Conservation (phyloP, 1,284 basidiomycete genomes). For the Irpex sp. region DNA sequence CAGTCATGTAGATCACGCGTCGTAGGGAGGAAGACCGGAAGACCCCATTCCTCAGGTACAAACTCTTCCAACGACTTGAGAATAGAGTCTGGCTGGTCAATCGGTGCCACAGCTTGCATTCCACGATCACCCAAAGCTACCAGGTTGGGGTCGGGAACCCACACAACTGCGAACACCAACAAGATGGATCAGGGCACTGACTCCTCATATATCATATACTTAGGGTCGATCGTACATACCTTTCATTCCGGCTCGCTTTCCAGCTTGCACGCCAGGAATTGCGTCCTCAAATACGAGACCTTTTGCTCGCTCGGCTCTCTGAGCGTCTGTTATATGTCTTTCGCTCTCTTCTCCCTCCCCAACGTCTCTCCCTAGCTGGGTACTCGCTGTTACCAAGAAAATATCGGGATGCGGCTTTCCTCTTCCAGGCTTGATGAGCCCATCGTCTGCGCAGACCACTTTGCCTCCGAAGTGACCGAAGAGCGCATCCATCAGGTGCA, state of each 20-base stretch:
- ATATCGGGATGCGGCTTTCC: slow-evolving; percentile 77
- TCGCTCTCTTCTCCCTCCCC: slow-evolving; percentile 36
- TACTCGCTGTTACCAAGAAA: slow-evolving; percentile 64
- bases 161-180: slow-evolving; percentile 26
- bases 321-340: slow-evolving; percentile 29
- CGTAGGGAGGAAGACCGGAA: slow-evolving; percentile 71
- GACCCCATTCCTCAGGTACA: slow-evolving; percentile 70
- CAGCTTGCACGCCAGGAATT: slow-evolving; percentile 68
- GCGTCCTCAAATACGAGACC: slow-evolving; percentile 79
- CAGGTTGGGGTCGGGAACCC: slow-evolving; percentile 73
- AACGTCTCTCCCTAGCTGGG: slow-evolving; percentile 50
- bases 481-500: slow-evolving; percentile 42
- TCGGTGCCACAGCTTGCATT: slow-evolving; percentile 4
- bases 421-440: slow-evolving; percentile 29
- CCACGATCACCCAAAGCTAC: slow-evolving; percentile 32
- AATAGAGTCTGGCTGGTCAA: slow-evolving; percentile 49
- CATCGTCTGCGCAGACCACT: slow-evolving; percentile 69
- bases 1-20: not conserved
- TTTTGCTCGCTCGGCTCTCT: slow-evolving; percentile 45
- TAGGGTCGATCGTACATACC: slow-evolving; percentile 40
- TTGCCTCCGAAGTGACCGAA: slow-evolving; percentile 49
- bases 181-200: not conserved
- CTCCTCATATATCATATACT: not conserved
- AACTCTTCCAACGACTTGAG: slow-evolving; percentile 64
- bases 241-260: slow-evolving; percentile 75